These are phyloP conservation scores for Calonectria naviculata DNA, from an alignment of 2,329 filamentous ascomycete genomes.

Conservation along the genomic window DNA sequence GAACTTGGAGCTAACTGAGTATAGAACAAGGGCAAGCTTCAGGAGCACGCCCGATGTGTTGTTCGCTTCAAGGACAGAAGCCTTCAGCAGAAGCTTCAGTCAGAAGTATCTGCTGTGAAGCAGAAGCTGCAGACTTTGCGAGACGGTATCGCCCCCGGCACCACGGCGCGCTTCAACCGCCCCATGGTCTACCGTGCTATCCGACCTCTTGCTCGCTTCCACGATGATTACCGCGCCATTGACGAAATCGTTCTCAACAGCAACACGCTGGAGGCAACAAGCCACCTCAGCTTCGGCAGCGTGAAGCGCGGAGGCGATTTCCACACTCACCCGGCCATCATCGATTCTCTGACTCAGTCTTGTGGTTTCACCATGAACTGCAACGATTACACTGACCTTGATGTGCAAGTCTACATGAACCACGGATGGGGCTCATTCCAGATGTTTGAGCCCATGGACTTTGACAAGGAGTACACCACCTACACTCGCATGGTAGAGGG, in stretches of 20 bases:
- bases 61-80: slow-evolving; percentile 28
- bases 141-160: slow-evolving; percentile 20
- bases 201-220: slow-evolving; percentile 32
- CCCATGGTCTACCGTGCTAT: slow-evolving; percentile 37
- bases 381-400: slow-evolving; percentile 33
- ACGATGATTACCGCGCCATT: slow-evolving; percentile 34
- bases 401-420: slow-evolving; percentile 34
- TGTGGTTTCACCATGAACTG: slow-evolving; percentile 39
- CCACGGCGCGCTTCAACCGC: slow-evolving; percentile 32
- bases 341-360: slow-evolving; percentile 32
- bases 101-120: neutral
- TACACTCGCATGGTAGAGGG: slow-evolving; percentile 33
- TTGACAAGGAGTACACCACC: slow-evolving; percentile 33
- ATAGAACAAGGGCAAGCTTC: slow-evolving; percentile 18
- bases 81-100: slow-evolving; percentile 19
- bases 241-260: slow-evolving; percentile 35
- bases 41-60: slow-evolving; percentile 27
- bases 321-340: slow-evolving; percentile 34
- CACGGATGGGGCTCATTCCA: slow-evolving; percentile 34
- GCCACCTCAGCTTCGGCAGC: slow-evolving; percentile 30
- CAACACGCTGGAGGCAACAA: slow-evolving; percentile 24
- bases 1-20: neutral
- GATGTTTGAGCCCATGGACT: slow-evolving; percentile 30
- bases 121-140: slow-evolving; percentile 30
- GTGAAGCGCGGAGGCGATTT: slow-evolving; percentile 29